These are phyloP conservation scores for Colletotrichum truncatum DNA, from an alignment of 2,329 filamentous ascomycete species.

Conservation along the genomic window DNA sequence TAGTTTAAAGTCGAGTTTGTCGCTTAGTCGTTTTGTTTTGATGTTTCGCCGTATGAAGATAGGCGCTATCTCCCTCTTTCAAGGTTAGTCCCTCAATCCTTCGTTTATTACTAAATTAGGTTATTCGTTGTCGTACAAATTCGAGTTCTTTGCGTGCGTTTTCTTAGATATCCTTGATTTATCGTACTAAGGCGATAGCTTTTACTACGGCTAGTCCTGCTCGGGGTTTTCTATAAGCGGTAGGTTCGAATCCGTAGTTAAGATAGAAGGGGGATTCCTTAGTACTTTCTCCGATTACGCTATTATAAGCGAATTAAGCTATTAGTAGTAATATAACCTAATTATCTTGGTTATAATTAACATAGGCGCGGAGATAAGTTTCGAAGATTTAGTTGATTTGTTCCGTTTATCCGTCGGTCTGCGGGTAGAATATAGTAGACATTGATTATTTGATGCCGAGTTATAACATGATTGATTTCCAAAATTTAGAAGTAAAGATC, in stretches of 20 bases:
- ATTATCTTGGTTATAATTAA: too few relatives aligned
- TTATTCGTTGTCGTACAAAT: neutral
- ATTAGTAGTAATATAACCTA: too few relatives aligned
- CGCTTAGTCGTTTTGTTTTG: constrained; percentile 1
- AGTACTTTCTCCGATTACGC: neutral
- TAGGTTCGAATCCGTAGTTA: neutral
- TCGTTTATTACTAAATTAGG: neutral
- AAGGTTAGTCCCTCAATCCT: neutral
- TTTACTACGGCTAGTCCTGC: neutral
- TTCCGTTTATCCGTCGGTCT: neutral
- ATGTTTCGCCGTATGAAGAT: neutral
- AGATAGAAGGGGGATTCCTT: constrained; percentile 1
- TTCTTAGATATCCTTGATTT: neutral
- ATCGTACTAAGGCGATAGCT: neutral
- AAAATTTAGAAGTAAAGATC: neutral
- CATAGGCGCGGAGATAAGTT: neutral
- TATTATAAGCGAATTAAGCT: too few relatives aligned
- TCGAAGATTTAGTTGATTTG: neutral
- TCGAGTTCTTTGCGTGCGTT: neutral
- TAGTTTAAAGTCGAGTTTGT: neutral
- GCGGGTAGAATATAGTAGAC: neutral
- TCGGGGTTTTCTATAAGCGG: neutral
- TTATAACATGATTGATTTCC: neutral
- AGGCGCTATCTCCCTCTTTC: neutral
- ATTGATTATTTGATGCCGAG: neutral